A percentile compares a stretch with the other conserved stretches of the same genome.
These are phyloP conservation scores for Hamamelis virginiana DNA, from an alignment of 164 flowering plant genomes.

Conservation along the genomic window DNA sequence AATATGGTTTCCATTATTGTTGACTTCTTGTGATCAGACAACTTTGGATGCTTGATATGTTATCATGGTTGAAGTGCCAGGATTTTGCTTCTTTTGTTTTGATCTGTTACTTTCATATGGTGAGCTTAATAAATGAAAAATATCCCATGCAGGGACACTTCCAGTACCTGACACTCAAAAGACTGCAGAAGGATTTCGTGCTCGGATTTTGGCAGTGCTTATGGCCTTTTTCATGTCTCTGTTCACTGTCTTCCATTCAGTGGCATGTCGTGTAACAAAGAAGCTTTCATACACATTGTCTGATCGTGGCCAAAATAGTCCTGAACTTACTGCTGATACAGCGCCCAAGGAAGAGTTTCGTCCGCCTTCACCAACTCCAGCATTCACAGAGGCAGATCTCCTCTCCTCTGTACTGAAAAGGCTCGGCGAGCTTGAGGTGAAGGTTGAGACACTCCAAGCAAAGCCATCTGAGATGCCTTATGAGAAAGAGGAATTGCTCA, in stretches of 20 bases:
- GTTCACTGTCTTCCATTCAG: constrained; percentile 40
- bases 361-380: constrained; percentile 62
- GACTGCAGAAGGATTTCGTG: constrained; percentile 44
- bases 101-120: not conserved
- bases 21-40: too few species aligned
- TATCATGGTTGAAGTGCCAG: too few species aligned
- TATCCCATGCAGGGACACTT: constrained; percentile 29
- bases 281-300: constrained; percentile 37
- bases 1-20: too few species aligned
- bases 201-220: constrained; percentile 36
- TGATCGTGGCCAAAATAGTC: constrained; percentile 21
- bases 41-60: too few species aligned
- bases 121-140: not conserved
- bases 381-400: constrained; percentile 46
- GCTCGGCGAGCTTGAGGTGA: constrained; percentile 78
- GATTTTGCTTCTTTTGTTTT: not conserved
- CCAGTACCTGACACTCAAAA: constrained; percentile 27
- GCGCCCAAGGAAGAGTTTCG: constrained; percentile 44
- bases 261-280: constrained; percentile 38
- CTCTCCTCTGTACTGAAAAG: constrained; percentile 61
- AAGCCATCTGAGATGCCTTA: constrained; percentile 87
- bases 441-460: constrained; percentile 58
- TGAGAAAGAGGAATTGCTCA: constrained; percentile 84
- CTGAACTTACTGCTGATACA: constrained; percentile 27
- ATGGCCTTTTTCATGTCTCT: constrained; percentile 62